Evolutionary conservation across 441 rosid species (phyloP), one percentile per base, ranked within the genome.

Genomic region (Euphorbia celastroides): DNA sequence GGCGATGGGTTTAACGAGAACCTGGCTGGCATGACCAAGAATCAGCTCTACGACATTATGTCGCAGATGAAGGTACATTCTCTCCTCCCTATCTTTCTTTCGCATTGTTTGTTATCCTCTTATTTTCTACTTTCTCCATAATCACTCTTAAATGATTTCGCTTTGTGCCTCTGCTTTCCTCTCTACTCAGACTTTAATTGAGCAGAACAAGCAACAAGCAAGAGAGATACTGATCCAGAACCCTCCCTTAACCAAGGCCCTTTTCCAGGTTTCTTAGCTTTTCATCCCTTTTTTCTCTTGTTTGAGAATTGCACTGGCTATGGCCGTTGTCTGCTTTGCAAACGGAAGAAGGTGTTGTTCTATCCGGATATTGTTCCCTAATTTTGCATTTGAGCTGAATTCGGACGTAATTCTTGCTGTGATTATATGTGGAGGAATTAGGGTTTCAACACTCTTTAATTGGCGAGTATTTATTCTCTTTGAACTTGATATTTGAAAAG

Each of bases 11-110:
- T 85, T 42, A 76, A 92, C 61, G 82, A 82, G 74, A 86, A 79
- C 76, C 73, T 91, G 13, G 89, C 97, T 69, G 96, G 96, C 7
- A 89, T 91, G 96, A 89, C 97, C 0, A 93, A 91, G 83, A 91
- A 77, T 73, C 93, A 91, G 74, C 97, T 91, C 50, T 88, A 93
- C 66, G 97, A 89, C 7, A 93, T 93, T 46, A 84, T 93, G 97
- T 85, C 84, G 34, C 93, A 91, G 70, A 93, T 93, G 98, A 93
- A 90, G 96, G 96, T 23, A 31, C 71, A 25, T 57, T 56, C 54
- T 20, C 46, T 62, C 22, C 58, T 69, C 12, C n/a, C 25, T 26
- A 7, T 56, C 26, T 67, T 25, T 54, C 26, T 31, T 61, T 7
- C 57, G 22, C 0, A 26, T 19, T 22, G 16, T 7, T 46, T 17